Base-by-base conservation (phyloP, 1,284 basidiomycete species). In the Ganoderma lucidum region DNA sequence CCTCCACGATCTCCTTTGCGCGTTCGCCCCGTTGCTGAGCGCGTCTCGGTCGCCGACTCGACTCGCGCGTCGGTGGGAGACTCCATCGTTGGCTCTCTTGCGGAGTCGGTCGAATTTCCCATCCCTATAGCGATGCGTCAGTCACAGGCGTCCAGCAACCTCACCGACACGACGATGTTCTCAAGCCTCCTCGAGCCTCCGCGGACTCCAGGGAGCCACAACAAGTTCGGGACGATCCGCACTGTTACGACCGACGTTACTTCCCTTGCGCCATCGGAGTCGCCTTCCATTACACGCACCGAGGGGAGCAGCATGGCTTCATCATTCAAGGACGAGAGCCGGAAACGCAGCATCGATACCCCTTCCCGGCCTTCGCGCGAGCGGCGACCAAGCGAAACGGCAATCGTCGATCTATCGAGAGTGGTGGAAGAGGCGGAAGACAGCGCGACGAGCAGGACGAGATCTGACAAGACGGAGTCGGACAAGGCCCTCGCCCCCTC, bases 211-310 rank as follows among this genome's bases (percentile, higher is more conserved):
- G 83, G 80, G 75, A 78, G 77, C 66, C 82, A 79, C 68, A 83
- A 82, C 71, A 89, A 88, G 78, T 94, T 88, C 78, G 91, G 90
- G 45, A 94, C 93, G n/a, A 88, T 94, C 72, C 85, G 91, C 73
- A 94, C 93, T 35, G 82, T 90, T 70, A 93, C 90, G 44, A 94
- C 93, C 44, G 92, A 93, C 72, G 84, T 90, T 71, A 94, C 92
- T 23, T 92, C 90, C 44, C 78, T 86, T 53, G 86, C 78, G 19
- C 79, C 79, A 0, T 83, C 82, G 59, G 85, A 92, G 75, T 80
- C 83, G 45, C 88, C 88, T 28, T 92, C 90, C 28, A 82, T 92
- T 66, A 86, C 85, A 32, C 85, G 87, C 51, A 85, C 89, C 37
- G 91, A 93, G 74, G 90, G 86, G 17, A 89, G 83, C 73, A 80